Base-by-base conservation (phyloP, 1,284 basidiomycete genomes). In the Wolfiporia cocos region DNA sequence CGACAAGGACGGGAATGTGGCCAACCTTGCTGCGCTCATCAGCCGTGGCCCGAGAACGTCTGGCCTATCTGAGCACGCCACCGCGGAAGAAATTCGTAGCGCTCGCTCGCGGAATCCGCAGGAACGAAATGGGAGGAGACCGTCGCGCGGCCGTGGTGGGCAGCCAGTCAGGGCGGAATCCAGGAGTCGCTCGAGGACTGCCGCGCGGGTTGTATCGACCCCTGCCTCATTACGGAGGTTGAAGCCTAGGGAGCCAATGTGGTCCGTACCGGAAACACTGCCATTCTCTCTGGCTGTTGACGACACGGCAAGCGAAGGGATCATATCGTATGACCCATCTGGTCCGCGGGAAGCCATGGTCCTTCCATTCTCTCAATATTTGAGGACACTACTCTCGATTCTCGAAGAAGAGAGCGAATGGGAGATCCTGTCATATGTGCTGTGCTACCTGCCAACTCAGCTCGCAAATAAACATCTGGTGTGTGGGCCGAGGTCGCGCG, bases 381-480 rank as follows among this genome's bases (percentile, higher is more conserved):
- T 98, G 10, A 63, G 64, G 3, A 73, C 75, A 14, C 57, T 96
- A 32, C 70, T 85, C 45, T 70, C 70, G 2, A 74, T 98, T 42
- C 65, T 99, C 34, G 75, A 84, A 44, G 71, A 69, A 29, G 92
- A 93, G 57, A 76, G 70, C 36, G 91, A 88, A 49, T 99, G 96
- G 95, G 96, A 99, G 53, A 71, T 99, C 26, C 71, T 98, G 12
- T 92, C 92, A 3, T 99, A 96, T 57, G 72, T 95, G 4, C 72
- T 99, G 2, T 91, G 88, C 57, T 90, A 95, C 63, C 73, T 99
- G 1, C 94, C 96, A 0, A 74, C 83, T 17, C 94, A 99, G 62
- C 75, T 99, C 3, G 73, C 86, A 40, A 99, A 99, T 74, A 98
- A 97, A 64, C 92, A 98, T 58, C 76, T 97, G 43, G 94, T 97